Percentiles rank a stretch among this genome's conserved stretches.
phyloP scores from a whole-genome alignment of 2,329 filamentous ascomycete species.

The Fragosphaeria purpurea region DNA sequence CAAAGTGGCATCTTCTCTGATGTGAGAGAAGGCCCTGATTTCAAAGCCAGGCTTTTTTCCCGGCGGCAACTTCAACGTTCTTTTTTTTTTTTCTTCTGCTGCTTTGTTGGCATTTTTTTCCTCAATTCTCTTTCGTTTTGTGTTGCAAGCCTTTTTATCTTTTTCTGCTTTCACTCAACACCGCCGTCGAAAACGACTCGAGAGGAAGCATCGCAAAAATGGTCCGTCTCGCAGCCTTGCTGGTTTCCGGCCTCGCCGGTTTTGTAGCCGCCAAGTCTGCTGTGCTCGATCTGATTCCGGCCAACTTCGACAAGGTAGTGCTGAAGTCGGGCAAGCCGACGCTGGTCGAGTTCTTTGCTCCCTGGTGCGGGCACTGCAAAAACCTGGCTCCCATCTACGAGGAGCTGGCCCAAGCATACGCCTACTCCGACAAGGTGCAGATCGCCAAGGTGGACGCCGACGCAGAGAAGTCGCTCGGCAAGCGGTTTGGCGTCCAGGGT shows the following conservation, averaged over 20 bases:
- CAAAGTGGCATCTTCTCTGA: conserved; percentile 13
- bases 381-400: conserved; percentile 90
- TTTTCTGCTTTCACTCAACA: neutral
- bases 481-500: conserved; percentile 79
- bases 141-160: neutral
- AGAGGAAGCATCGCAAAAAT: conserved; percentile 23
- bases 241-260: conserved; percentile 45
- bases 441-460: conserved; percentile 97
- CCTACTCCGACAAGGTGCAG: conserved; percentile 62
- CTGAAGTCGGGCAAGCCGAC: conserved; percentile 89
- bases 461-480: conserved; percentile 71
- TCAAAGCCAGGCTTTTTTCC: conserved; percentile 4
- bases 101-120: neutral
- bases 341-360: conserved; percentile 95
- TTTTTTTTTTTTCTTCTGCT: neutral
- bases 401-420: conserved; percentile 68
- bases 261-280: conserved; percentile 60
- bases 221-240: conserved; percentile 51
- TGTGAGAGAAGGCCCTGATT: conserved; percentile 2
- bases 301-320: conserved; percentile 86
- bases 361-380: conserved; percentile 99
- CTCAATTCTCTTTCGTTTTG: neutral
- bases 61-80: too few relatives aligned
- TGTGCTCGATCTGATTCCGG: conserved; percentile 79
- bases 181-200: too few relatives aligned